Base-by-base conservation (phyloP, 2,329 filamentous ascomycete genomes). In the Alternaria brassicae region DNA sequence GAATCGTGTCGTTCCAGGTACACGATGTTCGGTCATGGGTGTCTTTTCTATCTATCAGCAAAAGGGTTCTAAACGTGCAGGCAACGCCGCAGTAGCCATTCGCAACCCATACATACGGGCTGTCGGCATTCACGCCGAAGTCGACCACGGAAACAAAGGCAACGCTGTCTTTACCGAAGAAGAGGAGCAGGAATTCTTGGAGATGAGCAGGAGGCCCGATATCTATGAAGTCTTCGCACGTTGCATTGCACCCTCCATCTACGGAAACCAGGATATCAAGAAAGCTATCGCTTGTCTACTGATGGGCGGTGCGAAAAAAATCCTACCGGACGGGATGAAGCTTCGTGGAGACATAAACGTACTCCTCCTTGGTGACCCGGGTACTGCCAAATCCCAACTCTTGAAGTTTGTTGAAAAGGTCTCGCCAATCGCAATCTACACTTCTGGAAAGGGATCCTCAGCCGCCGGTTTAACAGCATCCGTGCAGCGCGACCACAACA, bases 341-440 rank as follows among this genome's bases (percentile, higher is more conserved):
- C 86, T 99, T 8, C 89, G 95, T 85, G 95, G 95, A 71, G 95
- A 99, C 73, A 99, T 99, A 79, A 99, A 99, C 77, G 94, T 99
- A 4, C 86, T 99, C 12, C 86, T 99, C 25, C 89, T 99, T 23
- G 95, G 95, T 86, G 95, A 99, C 66, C 95, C 95, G 0, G 95
- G 95, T 87, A 99, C 95, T 1, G 95, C 95, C 58, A 99, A 99
- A 78, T 99, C 95, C 7, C 95, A 99, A 77, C 82, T 99, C 6
- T 83, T 99, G 39, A 99, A 99, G 77, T 99, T 98, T 74, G 95
- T 98, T 6, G 93, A 98, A 76, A 96, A 96, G 77, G 94, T 91
- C 6, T 91, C 95, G 2, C 95, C 95, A 2, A 97, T 98, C 63
- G 94, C 95, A 37, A 97, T 99, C 69, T 99, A 99, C 81, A 99